phyloP scores from a whole-genome alignment of 2,329 filamentous ascomycete genomes.

The Mollisiaceae sp. region DNA sequence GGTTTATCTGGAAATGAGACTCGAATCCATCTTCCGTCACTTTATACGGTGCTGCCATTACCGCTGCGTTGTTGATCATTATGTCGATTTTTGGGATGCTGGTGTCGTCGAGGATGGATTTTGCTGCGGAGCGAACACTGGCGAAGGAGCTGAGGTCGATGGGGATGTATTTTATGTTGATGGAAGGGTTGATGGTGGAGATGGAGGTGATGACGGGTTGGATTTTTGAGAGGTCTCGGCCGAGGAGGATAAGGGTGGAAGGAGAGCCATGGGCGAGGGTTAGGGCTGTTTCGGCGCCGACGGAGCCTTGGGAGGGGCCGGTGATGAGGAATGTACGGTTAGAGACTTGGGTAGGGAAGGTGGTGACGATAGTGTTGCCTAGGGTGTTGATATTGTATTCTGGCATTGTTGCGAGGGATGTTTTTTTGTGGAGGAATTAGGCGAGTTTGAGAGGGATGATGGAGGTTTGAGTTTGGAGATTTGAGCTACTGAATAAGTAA shows the following conservation, averaged over 20 bases:
- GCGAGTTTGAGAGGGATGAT: neutral
- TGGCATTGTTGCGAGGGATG: neutral
- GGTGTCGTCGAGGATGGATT: slow-evolving; percentile 43
- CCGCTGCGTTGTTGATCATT: slow-evolving; percentile 47
- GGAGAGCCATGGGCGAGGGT: slow-evolving; percentile 35
- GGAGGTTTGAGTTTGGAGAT: neutral
- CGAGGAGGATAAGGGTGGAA: slow-evolving; percentile 27
- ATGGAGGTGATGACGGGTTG: slow-evolving; percentile 32
- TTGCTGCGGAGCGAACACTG: slow-evolving; percentile 46
- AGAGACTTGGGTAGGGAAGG: slow-evolving; percentile 26
- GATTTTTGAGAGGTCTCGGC: slow-evolving; percentile 31
- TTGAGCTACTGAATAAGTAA: neutral
- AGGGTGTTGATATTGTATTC: slow-evolving; percentile 22
- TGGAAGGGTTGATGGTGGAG: slow-evolving; percentile 21
- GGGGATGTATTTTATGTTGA: slow-evolving; percentile 22
- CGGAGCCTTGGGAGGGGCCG: slow-evolving; percentile 20
- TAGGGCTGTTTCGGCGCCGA: slow-evolving; percentile 4
- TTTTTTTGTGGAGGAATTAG: neutral
- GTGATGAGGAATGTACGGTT: slow-evolving; percentile 31
- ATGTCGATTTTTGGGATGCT: slow-evolving; percentile 45
- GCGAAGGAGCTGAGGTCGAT: slow-evolving; percentile 47
- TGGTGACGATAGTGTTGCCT: slow-evolving; percentile 23
- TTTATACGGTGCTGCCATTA: slow-evolving; percentile 25
- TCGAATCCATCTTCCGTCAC: slow-evolving; percentile 52
- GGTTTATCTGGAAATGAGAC: slow-evolving; percentile 56